phyloP scores from a whole-genome alignment of 2,329 filamentous ascomycete genomes.

The Trichothecium roseum region DNA sequence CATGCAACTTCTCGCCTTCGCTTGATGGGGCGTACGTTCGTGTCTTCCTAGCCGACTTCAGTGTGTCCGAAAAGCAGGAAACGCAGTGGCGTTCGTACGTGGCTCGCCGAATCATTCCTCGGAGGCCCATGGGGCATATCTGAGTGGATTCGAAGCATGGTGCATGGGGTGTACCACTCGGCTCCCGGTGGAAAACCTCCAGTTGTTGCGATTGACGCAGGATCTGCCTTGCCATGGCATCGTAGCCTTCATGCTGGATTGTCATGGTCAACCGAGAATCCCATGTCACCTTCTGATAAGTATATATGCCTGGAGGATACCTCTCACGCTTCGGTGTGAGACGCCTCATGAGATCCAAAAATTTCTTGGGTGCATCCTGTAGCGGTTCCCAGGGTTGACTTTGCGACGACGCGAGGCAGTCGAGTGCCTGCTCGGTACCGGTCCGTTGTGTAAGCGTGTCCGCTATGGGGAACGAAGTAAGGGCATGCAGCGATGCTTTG shows the following conservation, averaged over 20 bases:
- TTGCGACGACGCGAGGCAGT: slow-evolving; percentile 35
- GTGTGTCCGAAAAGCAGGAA: too few species aligned
- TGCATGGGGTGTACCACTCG: too few species aligned
- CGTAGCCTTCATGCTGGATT: slow-evolving; percentile 27
- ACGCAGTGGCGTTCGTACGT: too few species aligned
- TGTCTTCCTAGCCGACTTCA: too few species aligned
- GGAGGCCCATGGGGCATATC: too few species aligned
- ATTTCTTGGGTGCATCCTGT: not conserved
- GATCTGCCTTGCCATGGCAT: slow-evolving; percentile 16
- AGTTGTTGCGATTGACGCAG: slow-evolving; percentile 18
- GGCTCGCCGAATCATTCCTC: too few species aligned
- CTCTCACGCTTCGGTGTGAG: slow-evolving; percentile 21
- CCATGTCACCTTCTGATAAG: slow-evolving; percentile 26
- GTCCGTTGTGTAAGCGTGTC: slow-evolving; percentile 49
- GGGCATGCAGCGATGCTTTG: slow-evolving; percentile 49
- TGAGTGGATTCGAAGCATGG: too few species aligned
- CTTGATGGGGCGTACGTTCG: too few species aligned
- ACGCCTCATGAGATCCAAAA: slow-evolving; percentile 5
- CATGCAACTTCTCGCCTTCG: too few species aligned
- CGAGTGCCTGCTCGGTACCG: slow-evolving; percentile 49
- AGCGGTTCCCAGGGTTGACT: slow-evolving; percentile 39
- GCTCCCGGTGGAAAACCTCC: slow-evolving; percentile 8
- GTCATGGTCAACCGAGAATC: slow-evolving; percentile 15
- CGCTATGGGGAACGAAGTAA: slow-evolving; percentile 45
- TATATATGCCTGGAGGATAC: slow-evolving; percentile 22